Conservation (phyloP, 2,329 filamentous ascomycete species). For the Elsinoe perseae region DNA sequence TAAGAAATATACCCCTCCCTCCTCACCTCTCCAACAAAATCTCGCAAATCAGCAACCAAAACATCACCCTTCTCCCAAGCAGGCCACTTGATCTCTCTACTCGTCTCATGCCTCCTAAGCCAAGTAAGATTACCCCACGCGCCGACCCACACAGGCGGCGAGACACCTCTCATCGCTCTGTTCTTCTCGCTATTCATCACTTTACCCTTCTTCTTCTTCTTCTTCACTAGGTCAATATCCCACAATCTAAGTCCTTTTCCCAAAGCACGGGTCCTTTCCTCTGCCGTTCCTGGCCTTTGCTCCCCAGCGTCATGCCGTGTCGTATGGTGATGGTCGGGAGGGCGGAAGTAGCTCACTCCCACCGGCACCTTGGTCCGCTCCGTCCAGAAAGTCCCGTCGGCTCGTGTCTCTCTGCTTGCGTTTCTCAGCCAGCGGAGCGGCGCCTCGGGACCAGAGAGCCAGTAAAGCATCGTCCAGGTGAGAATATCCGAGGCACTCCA, state of each 20-base stretch:
- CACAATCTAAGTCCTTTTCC: too few species aligned
- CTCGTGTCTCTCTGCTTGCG: conserved; percentile 21
- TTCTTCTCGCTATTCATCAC: not conserved
- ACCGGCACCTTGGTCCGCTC: conserved; percentile 30
- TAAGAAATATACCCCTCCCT: not conserved
- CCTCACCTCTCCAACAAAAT: conserved; percentile 29
- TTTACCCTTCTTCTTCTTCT: not conserved
- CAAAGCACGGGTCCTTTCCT: too few species aligned
- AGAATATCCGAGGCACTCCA: conserved; percentile 47
- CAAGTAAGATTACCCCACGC: conserved; percentile 32
- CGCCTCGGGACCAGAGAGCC: conserved; percentile 59
- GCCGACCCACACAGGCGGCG: conserved; percentile 33
- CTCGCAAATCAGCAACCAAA: conserved; percentile 36
- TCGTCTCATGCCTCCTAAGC: conserved; percentile 30
- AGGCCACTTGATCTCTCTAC: conserved; percentile 27
- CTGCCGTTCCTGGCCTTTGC: too few species aligned
- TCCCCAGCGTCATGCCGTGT: not conserved
- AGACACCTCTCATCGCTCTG: not conserved
- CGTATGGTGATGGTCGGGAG: not conserved
- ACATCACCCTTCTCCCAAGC: conserved; percentile 36
- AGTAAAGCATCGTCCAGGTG: conserved; percentile 54
- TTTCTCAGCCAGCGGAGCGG: conserved; percentile 46
- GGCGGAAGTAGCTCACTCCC: conserved; percentile 35
- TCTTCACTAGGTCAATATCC: too few species aligned
- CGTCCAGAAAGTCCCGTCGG: conserved; percentile 24